Evolutionary conservation across 192 early-diverging fungal species (phyloP), one percentile per base, ranked within the genome.

Genomic region (Coemansia sp.): DNA sequence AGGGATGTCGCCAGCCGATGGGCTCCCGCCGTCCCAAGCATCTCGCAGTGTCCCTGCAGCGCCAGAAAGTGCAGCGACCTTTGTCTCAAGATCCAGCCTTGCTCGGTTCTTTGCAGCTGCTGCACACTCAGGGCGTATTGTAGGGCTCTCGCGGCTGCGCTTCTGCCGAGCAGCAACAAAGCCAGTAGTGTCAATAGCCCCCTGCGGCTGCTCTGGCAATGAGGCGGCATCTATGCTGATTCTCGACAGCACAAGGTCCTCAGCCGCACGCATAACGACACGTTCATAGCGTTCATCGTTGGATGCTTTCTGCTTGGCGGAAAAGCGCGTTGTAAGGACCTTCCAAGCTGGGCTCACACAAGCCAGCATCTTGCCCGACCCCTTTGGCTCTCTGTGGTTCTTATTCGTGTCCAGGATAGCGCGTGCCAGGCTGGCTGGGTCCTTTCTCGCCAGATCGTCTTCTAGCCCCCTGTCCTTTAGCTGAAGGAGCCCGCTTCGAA

Each of bases 401-500:
- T 8, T 26, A 16, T 9, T 12, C 25, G 9, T 25, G 0, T 26
- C 16, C 21, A 23, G 23, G 26, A 51, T 23, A 13, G 8, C 0
- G 20, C 48, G 48, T 13, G 48, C 10, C 26, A 51, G 7, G 2
- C 10, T 25, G 0, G 48, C 9, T 51, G 48, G 48, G 10, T 12
- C 48, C 8, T 10, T 12, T 51, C 8, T 28, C 48, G 10, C 1
- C 15, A 57, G 18, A 57, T 18, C 6, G 2, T 43, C 23, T 40
- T 66, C 55, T 12, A 35, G 13, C 5, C 46, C 43, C 25, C 43
- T 57, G 15, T 58, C 42, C 7, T 20, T 51, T 4, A 66, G 31
- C 7, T 31, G 26, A 33, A 71, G 48, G 6, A 61, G 18, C 23
- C 29, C 63, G 7, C 49, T 48, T n/a, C 63, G 26, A 13, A 71